phyloP scores from a whole-genome alignment of 2,329 filamentous ascomycete species.

The Cercospora sp. region DNA sequence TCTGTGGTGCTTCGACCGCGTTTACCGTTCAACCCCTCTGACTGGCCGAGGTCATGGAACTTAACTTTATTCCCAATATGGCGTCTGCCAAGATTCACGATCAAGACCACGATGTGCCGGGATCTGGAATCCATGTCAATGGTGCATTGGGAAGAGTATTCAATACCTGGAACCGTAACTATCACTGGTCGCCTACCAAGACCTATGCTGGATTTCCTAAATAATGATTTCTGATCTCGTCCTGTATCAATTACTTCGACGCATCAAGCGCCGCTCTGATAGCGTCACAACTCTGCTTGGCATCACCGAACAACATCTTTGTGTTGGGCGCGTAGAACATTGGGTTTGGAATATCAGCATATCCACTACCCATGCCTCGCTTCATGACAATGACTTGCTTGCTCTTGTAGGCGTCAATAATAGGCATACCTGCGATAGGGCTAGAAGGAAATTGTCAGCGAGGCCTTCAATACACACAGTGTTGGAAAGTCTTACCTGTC shows the following conservation, averaged over 20 bases:
- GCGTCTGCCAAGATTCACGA: constrained; percentile 1
- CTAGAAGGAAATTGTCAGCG: constrained; percentile 44
- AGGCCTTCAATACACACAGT: not conserved
- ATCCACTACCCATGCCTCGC: constrained; percentile 80
- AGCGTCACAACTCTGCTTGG: constrained; percentile 56
- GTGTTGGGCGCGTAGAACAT: constrained; percentile 76
- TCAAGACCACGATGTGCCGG: not conserved
- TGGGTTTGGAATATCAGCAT: constrained; percentile 87
- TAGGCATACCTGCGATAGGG: constrained; percentile 88
- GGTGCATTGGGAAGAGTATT: too few species aligned
- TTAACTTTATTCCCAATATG: constrained; percentile 12
- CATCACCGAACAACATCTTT: constrained; percentile 90
- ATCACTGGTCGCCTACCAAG: not conserved
- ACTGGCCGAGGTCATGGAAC: constrained; percentile 10
- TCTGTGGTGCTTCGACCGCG: not conserved
- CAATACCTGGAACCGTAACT: not conserved
- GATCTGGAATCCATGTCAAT: not conserved
- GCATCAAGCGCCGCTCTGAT: constrained; percentile 37
- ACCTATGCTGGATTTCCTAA: not conserved
- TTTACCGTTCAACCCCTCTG: constrained; percentile 13
- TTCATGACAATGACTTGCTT: constrained; percentile 95
- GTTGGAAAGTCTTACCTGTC: constrained; percentile 45
- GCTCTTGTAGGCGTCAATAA: constrained; percentile 89
- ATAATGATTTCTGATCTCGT: not conserved
- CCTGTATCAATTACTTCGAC: constrained; percentile 17